A percentile compares a stretch with the other conserved stretches of the same genome.
Conservation (phyloP, 495 filamentous ascomycete species). For the Aspergillus cristatus region DNA sequence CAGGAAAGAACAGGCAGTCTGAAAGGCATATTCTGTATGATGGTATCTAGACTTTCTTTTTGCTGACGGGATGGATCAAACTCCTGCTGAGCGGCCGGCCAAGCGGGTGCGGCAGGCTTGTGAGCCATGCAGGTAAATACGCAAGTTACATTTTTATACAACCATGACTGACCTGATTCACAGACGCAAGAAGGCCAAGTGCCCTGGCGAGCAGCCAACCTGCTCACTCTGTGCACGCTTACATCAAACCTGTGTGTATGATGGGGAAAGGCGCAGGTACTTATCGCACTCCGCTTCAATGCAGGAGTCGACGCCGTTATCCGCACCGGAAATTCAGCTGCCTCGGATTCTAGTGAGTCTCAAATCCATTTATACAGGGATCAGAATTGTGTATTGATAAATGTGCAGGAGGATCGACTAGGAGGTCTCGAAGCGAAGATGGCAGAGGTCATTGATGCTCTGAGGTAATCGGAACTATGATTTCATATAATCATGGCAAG, state of each 20-base stretch:
- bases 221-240: conserved; percentile 39
- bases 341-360: conserved; percentile 16
- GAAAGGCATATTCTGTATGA: too few species aligned
- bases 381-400: background rate
- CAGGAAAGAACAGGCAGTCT: too few species aligned
- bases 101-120: conserved; percentile 40
- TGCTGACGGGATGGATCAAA: conserved; percentile 10
- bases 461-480: conserved; percentile 14
- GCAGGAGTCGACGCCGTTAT: conserved; percentile 1
- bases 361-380: background rate
- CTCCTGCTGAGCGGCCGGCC: conserved; percentile 21
- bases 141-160: background rate
- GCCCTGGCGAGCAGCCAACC: conserved; percentile 38
- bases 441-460: conserved; percentile 23
- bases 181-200: conserved; percentile 42
- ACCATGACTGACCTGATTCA: conserved; percentile 3
- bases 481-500: background rate
- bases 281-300: background rate
- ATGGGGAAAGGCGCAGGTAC: conserved; percentile 26
- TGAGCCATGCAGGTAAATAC: conserved; percentile 36
- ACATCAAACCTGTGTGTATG: conserved; percentile 32
- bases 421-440: conserved; percentile 31
- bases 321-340: conserved; percentile 4
- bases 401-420: conserved; percentile 31
- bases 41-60: too few species aligned